phyloP scores from a whole-genome alignment of 495 filamentous ascomycete genomes.

The Penicillium longicatenatum region DNA sequence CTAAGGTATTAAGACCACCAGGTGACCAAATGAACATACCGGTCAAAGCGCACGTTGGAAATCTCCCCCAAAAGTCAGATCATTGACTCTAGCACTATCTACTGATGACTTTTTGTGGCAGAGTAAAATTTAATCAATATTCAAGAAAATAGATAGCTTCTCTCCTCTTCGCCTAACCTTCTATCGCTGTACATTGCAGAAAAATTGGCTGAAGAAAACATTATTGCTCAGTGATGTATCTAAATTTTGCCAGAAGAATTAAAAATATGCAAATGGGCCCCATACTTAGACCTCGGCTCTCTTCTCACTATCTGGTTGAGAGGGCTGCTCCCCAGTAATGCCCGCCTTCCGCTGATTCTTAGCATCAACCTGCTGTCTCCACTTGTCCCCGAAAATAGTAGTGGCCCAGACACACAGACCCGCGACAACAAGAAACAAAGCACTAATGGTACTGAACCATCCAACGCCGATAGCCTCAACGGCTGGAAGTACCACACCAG shows the following conservation, averaged over 20 bases:
- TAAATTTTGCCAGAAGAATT: background rate
- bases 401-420: slow-evolving; percentile 48
- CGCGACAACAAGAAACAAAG: slow-evolving; percentile 54
- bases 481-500: slow-evolving; percentile 66
- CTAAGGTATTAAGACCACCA: too few species aligned
- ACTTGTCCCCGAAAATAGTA: slow-evolving; percentile 54
- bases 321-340: background rate
- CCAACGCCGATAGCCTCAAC: slow-evolving; percentile 69
- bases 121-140: too few species aligned
- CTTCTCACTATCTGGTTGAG: slow-evolving; percentile 10
- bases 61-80: too few species aligned
- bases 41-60: too few species aligned
- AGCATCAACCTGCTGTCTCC: slow-evolving; percentile 54
- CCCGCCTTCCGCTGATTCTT: slow-evolving; percentile 26
- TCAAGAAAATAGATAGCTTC: too few species aligned
- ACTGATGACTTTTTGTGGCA: too few species aligned
- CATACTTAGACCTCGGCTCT: slow-evolving; percentile 8
- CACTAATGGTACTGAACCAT: slow-evolving; percentile 61
- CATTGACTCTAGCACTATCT: too few species aligned
- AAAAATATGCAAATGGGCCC: too few species aligned
- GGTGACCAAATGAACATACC: too few species aligned
- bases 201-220: too few species aligned
- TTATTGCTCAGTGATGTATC: background rate
- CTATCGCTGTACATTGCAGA: too few species aligned
- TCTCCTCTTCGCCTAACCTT: too few species aligned